Base-by-base conservation (phyloP, 2,329 filamentous ascomycete genomes). In the Teratosphaeria pseudoeucalypti region DNA sequence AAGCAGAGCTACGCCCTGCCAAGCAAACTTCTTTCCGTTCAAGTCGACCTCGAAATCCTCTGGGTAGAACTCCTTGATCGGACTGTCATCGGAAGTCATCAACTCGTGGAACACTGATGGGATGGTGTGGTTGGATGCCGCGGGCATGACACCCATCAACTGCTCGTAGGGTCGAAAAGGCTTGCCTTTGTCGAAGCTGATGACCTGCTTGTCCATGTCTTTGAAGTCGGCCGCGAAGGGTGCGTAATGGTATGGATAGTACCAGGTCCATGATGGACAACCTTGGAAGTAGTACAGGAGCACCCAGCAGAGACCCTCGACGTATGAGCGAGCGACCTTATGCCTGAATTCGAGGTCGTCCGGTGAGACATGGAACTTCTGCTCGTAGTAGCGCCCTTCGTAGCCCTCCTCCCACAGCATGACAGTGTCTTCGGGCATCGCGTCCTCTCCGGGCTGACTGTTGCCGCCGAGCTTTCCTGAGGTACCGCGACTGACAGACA, bases 231-330 rank as follows among this genome's bases (percentile, higher is more conserved):
- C 89, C 2, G 94, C 94, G 72, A 99, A 99, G 3, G 95, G 94
- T 1, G 94, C 95, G 72, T 99, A 99, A 72, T 99, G 94, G 70
- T 97, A 95, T 0, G 94, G 94, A 71, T 96, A 99, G 73, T 94
- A 99, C 94, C 94, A 99, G 57, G 92, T 95, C 94, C 95, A 99
- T 0, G 91, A 96, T 26, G 94, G 91, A 68, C 94, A 99, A 29
- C 94, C 94, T 74, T 99, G 94, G 74, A 96, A 96, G 73, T 99
- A 99, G 75, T 99, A 99, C 39, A 92, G 80, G 56, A 99, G 78
- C 47, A 99, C 94, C 94, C 95, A 99, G 26, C 88, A 88, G 10
- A 99, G 82, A 39, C 94, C 94, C 77, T 97, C 91, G 12, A 92
- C 91, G 72, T 99, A 99, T n/a, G 89, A 85, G 58, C 85, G 84